A percentile compares a stretch with the other conserved stretches of the same genome.
These are phyloP conservation scores for Boletus patriciae DNA, from an alignment of 768 basidiomycete genomes.

Conservation along the genomic window DNA sequence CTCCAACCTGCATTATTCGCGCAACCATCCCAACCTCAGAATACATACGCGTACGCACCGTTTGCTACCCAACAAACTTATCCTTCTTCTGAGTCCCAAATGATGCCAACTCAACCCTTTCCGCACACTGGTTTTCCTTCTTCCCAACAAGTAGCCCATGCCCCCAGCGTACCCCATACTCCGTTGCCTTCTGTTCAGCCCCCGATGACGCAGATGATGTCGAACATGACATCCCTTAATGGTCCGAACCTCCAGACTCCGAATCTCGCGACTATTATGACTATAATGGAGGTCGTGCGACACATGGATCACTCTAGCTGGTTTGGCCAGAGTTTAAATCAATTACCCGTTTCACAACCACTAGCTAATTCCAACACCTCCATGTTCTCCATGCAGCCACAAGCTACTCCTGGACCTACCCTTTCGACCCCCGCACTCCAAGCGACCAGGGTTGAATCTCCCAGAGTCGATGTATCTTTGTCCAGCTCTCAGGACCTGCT, in stretches of 20 bases:
- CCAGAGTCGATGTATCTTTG: not conserved
- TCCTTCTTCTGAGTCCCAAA: conserved; percentile 20
- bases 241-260: conserved; percentile 15
- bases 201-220: conserved; percentile 12
- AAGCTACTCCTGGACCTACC: not conserved
- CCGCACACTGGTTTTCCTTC: conserved; percentile 16
- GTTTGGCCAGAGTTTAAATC: conserved; percentile 14
- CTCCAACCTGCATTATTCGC: conserved; percentile 10
- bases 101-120: conserved; percentile 18
- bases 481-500: conserved; percentile 4
- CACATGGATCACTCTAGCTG: conserved; percentile 27
- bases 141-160: conserved; percentile 17
- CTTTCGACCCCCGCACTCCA: conserved; percentile 6
- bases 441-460: not conserved
- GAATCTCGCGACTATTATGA: conserved; percentile 30
- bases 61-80: conserved; percentile 18
- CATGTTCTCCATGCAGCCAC: conserved; percentile 4
- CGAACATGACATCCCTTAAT: conserved; percentile 9
- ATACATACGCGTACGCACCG: conserved; percentile 10
- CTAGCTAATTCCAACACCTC: conserved; percentile 3
- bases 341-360: conserved; percentile 17
- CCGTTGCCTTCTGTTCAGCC: conserved; percentile 19
- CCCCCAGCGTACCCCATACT: conserved; percentile 10
- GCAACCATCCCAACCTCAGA: conserved; percentile 24
- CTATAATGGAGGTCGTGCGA: conserved; percentile 33